These are phyloP conservation scores for Panaeolus papilionaceus DNA, from an alignment of 768 basidiomycete genomes.

Conservation along the genomic window DNA sequence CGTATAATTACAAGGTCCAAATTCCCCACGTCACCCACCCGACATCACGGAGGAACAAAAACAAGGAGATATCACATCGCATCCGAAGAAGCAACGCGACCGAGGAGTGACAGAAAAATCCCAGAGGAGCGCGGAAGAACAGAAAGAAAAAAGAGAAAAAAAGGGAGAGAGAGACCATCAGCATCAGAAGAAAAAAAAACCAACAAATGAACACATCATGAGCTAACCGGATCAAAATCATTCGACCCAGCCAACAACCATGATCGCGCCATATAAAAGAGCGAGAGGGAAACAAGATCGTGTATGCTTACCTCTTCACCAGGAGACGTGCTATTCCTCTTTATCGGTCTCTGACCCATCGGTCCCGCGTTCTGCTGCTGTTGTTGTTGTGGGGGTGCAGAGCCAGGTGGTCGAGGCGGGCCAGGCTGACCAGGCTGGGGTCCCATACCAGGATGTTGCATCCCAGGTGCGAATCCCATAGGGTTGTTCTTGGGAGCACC, in stretches of 20 bases:
- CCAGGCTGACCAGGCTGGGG: constrained; percentile 37
- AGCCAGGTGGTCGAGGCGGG: constrained; percentile 34
- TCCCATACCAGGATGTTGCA: constrained; percentile 42
- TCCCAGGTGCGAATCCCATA: constrained; percentile 31
- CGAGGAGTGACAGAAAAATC: background rate
- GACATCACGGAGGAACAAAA: background rate
- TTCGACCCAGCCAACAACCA: background rate
- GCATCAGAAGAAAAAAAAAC: constrained; percentile 13
- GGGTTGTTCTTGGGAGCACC: constrained; percentile 14
- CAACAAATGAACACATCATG: constrained; percentile 10
- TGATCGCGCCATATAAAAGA: background rate
- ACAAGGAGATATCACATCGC: background rate
- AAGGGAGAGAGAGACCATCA: constrained; percentile 4
- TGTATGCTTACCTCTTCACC: constrained; percentile 57
- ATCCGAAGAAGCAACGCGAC: constrained; percentile 4
- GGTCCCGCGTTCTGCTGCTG: constrained; percentile 34
- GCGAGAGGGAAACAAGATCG: constrained; percentile 1
- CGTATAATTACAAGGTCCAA: background rate
- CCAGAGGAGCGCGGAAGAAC: background rate
- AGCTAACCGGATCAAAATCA: constrained; percentile 11
- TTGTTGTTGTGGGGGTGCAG: constrained; percentile 35
- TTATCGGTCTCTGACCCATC: constrained; percentile 39
- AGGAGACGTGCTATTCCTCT: constrained; percentile 68
- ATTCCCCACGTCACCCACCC: constrained; percentile 12
- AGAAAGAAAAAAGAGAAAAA: background rate